phyloP scores from a whole-genome alignment of 148 eudicot genomes.

The Cornus controversa region DNA sequence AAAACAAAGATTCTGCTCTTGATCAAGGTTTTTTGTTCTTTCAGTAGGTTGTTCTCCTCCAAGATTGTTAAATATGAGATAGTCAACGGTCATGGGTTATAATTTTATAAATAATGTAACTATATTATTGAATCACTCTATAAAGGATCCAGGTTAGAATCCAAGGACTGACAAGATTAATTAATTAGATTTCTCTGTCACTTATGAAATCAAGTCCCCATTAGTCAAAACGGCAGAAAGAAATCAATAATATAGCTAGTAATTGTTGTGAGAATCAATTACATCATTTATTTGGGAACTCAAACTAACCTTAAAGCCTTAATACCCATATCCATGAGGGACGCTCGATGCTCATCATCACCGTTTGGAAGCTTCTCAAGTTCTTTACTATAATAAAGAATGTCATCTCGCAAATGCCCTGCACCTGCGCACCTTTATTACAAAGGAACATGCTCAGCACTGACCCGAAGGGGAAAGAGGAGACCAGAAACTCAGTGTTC shows the following conservation, averaged over 20 bases:
- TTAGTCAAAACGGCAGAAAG: neutral
- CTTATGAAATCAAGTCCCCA: neutral
- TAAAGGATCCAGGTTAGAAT: neutral
- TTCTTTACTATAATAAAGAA: slow-evolving; percentile 53
- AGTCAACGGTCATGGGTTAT: neutral
- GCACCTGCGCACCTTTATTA: slow-evolving; percentile 89
- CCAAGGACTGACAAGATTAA: neutral
- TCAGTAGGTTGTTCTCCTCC: neutral
- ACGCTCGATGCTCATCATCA: slow-evolving; percentile 71
- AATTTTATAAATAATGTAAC: neutral
- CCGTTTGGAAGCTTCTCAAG: slow-evolving; percentile 49
- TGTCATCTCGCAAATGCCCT: slow-evolving; percentile 86
- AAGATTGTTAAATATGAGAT: neutral
- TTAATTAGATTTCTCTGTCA: neutral
- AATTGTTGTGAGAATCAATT: neutral
- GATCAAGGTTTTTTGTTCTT: no score
- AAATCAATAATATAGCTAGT: neutral
- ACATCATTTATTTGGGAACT: slow-evolving; percentile 12
- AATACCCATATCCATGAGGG: slow-evolving; percentile 76
- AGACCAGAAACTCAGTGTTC: neutral
- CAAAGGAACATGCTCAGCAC: neutral
- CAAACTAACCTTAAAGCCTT: slow-evolving; percentile 81
- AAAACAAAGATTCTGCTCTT: neutral
- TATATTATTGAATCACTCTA: neutral
- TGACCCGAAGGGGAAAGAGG: neutral